These are phyloP conservation scores for Penicillium sp. DNA, from an alignment of 2,329 filamentous ascomycete genomes.

Conservation along the genomic window DNA sequence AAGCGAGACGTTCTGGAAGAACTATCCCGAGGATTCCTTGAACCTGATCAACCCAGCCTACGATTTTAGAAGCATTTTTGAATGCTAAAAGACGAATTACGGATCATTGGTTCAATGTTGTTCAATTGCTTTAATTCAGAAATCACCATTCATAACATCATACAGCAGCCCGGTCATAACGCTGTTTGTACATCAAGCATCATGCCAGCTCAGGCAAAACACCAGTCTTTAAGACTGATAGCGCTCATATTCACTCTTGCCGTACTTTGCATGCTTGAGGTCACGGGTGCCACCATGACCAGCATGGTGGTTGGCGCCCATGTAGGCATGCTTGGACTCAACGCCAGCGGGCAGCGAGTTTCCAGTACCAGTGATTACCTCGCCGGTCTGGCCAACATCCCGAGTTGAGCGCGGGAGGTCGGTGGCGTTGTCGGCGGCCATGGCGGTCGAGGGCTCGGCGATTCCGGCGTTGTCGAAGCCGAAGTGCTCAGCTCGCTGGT, in stretches of 20 bases:
- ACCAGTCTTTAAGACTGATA: constrained; percentile 16
- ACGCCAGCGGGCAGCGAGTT: constrained; percentile 40
- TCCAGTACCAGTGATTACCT: constrained; percentile 46
- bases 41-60: constrained; percentile 1
- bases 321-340: constrained; percentile 38
- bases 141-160: constrained; percentile 4
- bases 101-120: background rate
- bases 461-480: constrained; percentile 39
- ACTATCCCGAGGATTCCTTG: constrained; percentile 76
- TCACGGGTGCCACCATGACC: constrained; percentile 41
- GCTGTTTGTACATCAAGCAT: background rate
- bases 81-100: background rate
- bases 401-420: constrained; percentile 46
- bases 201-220: background rate
- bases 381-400: constrained; percentile 39
- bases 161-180: background rate
- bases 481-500: constrained; percentile 42
- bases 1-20: constrained; percentile 81
- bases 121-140: constrained; percentile 1
- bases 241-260: constrained; percentile 40
- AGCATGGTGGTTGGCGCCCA: constrained; percentile 34
- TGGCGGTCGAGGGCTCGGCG: constrained; percentile 38
- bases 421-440: constrained; percentile 51
- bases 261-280: constrained; percentile 43
- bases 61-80: background rate